Base-by-base conservation (phyloP, 495 filamentous ascomycete species). In the Aspergillus diversus region DNA sequence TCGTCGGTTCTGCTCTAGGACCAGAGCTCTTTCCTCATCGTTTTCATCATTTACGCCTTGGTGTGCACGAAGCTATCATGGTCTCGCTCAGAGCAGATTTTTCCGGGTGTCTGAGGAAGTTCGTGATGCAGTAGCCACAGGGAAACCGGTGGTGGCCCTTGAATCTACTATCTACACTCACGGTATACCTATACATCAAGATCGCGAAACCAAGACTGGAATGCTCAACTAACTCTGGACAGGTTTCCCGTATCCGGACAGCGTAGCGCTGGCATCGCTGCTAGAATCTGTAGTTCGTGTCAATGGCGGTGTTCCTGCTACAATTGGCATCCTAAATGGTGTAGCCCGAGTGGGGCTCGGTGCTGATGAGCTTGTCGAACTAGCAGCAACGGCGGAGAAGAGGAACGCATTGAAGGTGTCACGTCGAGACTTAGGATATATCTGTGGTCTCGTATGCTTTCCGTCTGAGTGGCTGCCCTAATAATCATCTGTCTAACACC, bases 101-200 rank as follows among this genome's bases (percentile, higher is more conserved):
- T 81, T 97, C 59, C 80, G 81, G 55, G 77, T 98, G 59, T 96
- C 92, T 7, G 87, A 91, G 63, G 93, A 98, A 71, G 88, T 99
- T 13, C 81, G 79, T 46, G 86, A 89, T 67, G 95, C 93, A 53
- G 63, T 97, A 31, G 77, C 84, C 16, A 80, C 84, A 17, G 86
- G 87, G 51, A 85, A 83, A 48, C 94, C 95, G 2, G 87, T 98
- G 7, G 93, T 99, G 12, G 93, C 95, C 35, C 82, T 99, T 9
- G 95, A 99, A 74, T 89, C 91, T 3, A 96, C 95, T 3, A 97
- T 99, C 46, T 90, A 91, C 64, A 92, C 89, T 15, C 89, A 92
- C 74, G 88, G 88, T 90, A 77, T 35, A 65, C 56, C n/a, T 56
- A 5, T 8, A n/a, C 35, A 5, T 21, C 27, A n/a, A 60, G 46